A percentile compares a stretch with the other conserved stretches of the same genome.
Conservation (phyloP, 1,284 basidiomycete genomes). For the Volvariella volvacea region DNA sequence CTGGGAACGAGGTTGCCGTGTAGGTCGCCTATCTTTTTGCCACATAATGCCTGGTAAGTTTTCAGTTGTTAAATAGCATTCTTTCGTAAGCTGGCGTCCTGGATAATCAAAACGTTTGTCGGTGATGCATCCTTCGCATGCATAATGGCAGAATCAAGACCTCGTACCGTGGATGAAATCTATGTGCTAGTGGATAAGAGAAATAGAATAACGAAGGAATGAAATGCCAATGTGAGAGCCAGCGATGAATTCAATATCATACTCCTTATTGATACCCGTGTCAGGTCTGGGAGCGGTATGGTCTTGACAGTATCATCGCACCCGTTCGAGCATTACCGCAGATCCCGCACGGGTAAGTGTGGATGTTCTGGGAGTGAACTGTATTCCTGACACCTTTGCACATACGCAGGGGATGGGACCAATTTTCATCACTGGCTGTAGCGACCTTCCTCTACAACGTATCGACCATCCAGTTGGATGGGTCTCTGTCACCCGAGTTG, state of each 20-base stretch:
- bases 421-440: conserved; percentile 45
- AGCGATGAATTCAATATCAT: conserved; percentile 20
- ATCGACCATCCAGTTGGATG: conserved; percentile 73
- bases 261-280: no score
- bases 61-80: conserved; percentile 37
- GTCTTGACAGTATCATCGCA: conserved; percentile 72
- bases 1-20: conserved; percentile 58
- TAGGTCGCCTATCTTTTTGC: conserved; percentile 17
- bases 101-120: conserved; percentile 42
- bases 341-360: conserved; percentile 59
- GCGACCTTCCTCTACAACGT: conserved; percentile 65
- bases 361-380: background rate
- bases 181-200: no score
- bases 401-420: conserved; percentile 40
- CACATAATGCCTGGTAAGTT: background rate
- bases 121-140: conserved; percentile 46
- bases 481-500: conserved; percentile 78
- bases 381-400: conserved; percentile 7
- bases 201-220: conserved; percentile 29
- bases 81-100: conserved; percentile 41
- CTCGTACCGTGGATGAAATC: conserved; percentile 23
- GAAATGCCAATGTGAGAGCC: conserved; percentile 47
- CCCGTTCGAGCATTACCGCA: conserved; percentile 71
- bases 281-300: conserved; percentile 70
- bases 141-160: conserved; percentile 30